These are phyloP conservation scores for Monilinia vaccinii-corymbosi DNA, from an alignment of 2,329 filamentous ascomycete species.

Conservation along the genomic window DNA sequence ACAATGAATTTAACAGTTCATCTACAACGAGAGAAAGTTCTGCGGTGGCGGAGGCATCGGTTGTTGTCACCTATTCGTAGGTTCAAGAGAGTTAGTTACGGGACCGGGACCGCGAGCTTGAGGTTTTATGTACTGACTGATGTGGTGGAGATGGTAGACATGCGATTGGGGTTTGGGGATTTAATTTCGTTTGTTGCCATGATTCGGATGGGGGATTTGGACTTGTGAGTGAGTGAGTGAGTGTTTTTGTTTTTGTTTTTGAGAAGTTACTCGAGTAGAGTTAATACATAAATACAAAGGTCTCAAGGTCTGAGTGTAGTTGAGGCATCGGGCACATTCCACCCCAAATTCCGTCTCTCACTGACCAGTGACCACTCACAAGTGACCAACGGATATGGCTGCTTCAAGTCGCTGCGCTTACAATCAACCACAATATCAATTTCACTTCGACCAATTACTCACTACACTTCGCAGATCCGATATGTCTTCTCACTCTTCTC, in stretches of 20 bases:
- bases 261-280: background rate
- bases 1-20: constrained; percentile 74
- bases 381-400: background rate
- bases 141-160: constrained; percentile 15
- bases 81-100: background rate
- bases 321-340: background rate
- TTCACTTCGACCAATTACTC: background rate
- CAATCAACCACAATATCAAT: background rate
- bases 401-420: no score
- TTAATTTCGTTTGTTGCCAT: constrained; percentile 14
- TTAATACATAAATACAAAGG: background rate
- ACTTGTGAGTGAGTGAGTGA: background rate
- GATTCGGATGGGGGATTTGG: background rate
- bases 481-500: background rate
- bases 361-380: no score
- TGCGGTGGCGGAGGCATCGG: constrained; percentile 23
- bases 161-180: constrained; percentile 17
- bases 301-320: background rate
- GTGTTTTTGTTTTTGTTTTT: background rate
- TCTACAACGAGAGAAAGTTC: constrained; percentile 55
- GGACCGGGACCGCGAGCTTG: background rate
- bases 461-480: background rate
- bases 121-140: constrained; percentile 13
- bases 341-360: background rate
- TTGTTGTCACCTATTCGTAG: constrained; percentile 14